Evolutionary conservation across 1,284 basidiomycete species (phyloP).

Genomic region (Cystobasidium slooffiae): DNA sequence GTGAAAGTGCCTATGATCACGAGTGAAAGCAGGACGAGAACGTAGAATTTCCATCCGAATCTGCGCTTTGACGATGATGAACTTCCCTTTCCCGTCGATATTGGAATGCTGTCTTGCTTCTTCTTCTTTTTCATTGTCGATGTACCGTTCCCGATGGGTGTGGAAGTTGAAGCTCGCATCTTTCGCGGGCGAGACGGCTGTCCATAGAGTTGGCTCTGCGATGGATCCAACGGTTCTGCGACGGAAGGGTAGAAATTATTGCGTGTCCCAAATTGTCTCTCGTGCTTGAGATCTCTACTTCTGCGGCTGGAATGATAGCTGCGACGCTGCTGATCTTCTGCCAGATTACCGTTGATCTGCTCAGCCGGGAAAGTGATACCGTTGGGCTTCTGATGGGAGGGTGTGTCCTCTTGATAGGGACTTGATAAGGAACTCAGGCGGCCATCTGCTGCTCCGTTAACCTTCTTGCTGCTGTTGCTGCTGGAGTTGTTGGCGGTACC

Average conservation of each 20-base stretch:
- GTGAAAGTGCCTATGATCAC: slow-evolving; percentile 87
- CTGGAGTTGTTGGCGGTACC: not conserved
- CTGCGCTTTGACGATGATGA: not conserved
- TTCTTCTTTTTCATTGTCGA: not conserved
- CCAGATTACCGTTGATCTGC: not conserved
- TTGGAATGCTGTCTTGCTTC: not conserved
- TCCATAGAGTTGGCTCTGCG: slow-evolving; percentile 3
- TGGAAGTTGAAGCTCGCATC: slow-evolving; percentile 11
- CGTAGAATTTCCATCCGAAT: slow-evolving; percentile 25
- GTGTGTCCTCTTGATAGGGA: not conserved
- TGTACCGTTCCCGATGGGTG: not conserved
- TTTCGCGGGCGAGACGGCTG: not conserved
- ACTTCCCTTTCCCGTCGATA: not conserved
- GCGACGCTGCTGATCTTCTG: not conserved
- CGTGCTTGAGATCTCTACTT: slow-evolving; percentile 14
- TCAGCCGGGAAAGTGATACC: not conserved
- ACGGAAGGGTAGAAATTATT: not conserved
- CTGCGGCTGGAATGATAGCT: not conserved
- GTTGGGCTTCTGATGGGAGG: not conserved
- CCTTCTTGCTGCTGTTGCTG: not conserved
- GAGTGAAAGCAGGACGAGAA: slow-evolving; percentile 77
- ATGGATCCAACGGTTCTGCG: not conserved
- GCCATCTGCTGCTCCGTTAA: not conserved
- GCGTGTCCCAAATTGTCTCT: not conserved
- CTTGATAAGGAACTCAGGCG: not conserved